Evolutionary conservation across 768 basidiomycete genomes (phyloP).

Genomic region (button mushroom (Agaricus bisporus)): DNA sequence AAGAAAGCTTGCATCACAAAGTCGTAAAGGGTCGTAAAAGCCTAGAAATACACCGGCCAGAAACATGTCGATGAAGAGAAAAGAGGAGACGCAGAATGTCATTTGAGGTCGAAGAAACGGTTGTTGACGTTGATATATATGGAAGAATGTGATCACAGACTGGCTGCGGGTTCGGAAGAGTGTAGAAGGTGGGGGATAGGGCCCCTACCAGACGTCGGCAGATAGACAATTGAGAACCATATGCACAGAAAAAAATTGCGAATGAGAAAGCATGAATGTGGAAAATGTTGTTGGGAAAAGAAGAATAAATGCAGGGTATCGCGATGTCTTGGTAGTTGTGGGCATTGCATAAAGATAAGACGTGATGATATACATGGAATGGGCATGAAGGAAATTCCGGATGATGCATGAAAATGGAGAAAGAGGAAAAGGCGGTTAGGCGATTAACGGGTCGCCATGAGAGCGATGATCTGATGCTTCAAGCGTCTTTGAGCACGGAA

Average conservation of each 20-base stretch:
- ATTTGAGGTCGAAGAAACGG: no score
- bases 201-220: conserved; percentile 8
- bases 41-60: background rate
- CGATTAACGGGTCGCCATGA: conserved; percentile 6
- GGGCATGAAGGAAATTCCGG: background rate
- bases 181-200: background rate
- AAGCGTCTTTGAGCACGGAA: conserved; percentile 10
- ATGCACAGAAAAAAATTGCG: conserved; percentile 8
- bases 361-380: conserved; percentile 2
- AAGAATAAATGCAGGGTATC: conserved; percentile 4
- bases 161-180: background rate
- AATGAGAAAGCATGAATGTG: conserved; percentile 5
- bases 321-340: conserved; percentile 10
- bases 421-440: background rate
- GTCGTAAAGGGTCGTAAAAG: background rate
- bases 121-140: no score
- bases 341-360: conserved; percentile 10
- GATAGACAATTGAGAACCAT: background rate
- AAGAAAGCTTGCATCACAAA: background rate
- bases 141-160: no score
- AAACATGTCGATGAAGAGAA: background rate
- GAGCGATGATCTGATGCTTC: conserved; percentile 8
- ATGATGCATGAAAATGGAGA: conserved; percentile 3
- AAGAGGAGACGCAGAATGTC: background rate
- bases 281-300: conserved; percentile 1